Percentiles rank a stretch among this genome's conserved stretches.
Evolutionary conservation across 1,284 basidiomycete species (phyloP).

Genomic region (Trichosporon ovoides): DNA sequence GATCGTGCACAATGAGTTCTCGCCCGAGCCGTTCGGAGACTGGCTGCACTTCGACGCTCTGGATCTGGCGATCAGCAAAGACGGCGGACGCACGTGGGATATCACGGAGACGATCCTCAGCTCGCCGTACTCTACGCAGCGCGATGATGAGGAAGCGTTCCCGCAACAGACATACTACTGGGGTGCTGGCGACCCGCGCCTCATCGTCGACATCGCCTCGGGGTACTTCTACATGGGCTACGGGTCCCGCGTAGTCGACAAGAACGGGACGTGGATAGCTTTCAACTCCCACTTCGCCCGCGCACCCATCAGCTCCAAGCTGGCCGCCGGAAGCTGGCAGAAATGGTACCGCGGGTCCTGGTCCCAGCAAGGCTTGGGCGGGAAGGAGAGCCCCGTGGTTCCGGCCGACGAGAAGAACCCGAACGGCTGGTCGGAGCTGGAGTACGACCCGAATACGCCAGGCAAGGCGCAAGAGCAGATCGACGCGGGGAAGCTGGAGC

Average conservation of each 20-base stretch:
- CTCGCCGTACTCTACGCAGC: background rate
- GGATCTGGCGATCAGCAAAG: slow-evolving; percentile 3
- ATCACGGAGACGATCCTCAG: slow-evolving; percentile 8
- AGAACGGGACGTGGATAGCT: slow-evolving; percentile 9
- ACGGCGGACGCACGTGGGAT: slow-evolving; percentile 9
- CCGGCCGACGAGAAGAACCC: background rate
- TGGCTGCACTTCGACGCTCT: slow-evolving; percentile 11
- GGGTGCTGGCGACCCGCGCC: slow-evolving; percentile 13
- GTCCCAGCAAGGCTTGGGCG: slow-evolving; percentile 5
- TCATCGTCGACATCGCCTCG: slow-evolving; percentile 6
- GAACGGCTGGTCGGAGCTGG: background rate
- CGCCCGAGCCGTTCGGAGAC: slow-evolving; percentile 8
- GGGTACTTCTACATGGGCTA: slow-evolving; percentile 14
- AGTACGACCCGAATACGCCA: slow-evolving; percentile 9
- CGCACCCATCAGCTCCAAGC: slow-evolving; percentile 5
- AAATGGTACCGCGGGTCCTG: slow-evolving; percentile 9
- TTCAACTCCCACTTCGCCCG: slow-evolving; percentile 12
- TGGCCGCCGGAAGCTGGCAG: slow-evolving; percentile 7
- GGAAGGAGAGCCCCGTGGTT: background rate
- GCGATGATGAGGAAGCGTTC: slow-evolving; percentile 3
- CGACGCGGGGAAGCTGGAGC: background rate
- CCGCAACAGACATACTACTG: slow-evolving; percentile 6
- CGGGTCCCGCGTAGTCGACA: slow-evolving; percentile 8
- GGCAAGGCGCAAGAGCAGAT: slow-evolving; percentile 2
- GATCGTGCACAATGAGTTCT: slow-evolving; percentile 12